Percentiles rank a stretch among this genome's conserved stretches.
phyloP scores from a whole-genome alignment of 176 grass and related monocot species.

The Musa beccarii region DNA sequence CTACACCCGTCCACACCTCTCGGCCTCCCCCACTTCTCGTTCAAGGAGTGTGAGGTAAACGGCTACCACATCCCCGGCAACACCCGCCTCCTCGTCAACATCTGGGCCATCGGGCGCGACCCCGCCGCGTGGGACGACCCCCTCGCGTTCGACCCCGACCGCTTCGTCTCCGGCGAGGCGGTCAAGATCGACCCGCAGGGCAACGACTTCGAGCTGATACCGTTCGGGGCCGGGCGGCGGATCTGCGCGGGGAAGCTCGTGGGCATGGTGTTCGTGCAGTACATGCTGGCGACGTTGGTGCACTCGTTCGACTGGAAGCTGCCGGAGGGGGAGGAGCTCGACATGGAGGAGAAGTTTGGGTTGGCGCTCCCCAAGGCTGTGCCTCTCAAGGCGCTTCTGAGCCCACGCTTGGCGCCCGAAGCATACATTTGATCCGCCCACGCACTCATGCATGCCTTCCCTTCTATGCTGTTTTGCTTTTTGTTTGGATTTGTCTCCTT shows the following conservation, averaged over 20 bases:
- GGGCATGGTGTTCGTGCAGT: constrained; percentile 14
- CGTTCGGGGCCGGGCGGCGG: constrained; percentile 51
- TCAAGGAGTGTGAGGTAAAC: not conserved
- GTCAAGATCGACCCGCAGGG: constrained; percentile 4
- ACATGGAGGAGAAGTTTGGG: constrained; percentile 8
- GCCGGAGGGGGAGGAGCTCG: constrained; percentile 1
- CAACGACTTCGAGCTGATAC: constrained; percentile 47
- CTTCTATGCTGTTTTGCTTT: too few species aligned
- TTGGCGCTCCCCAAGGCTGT: constrained; percentile 4
- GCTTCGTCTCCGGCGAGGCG: not conserved
- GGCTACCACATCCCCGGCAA: not conserved
- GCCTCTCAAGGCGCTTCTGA: not conserved
- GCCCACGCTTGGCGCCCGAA: not conserved
- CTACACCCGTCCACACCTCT: not conserved
- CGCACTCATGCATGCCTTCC: not conserved
- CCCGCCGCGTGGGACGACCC: not conserved
- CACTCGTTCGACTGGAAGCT: constrained; percentile 11
- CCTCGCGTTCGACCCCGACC: not conserved
- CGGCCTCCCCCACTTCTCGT: not conserved
- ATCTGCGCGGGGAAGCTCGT: constrained; percentile 21
- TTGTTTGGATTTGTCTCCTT: too few species aligned
- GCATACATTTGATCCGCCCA: not conserved
- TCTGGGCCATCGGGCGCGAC: not conserved
- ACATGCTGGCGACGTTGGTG: not conserved
- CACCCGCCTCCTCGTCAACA: not conserved